phyloP scores from a whole-genome alignment of 495 filamentous ascomycete species.

The Cetradonia linearis region DNA sequence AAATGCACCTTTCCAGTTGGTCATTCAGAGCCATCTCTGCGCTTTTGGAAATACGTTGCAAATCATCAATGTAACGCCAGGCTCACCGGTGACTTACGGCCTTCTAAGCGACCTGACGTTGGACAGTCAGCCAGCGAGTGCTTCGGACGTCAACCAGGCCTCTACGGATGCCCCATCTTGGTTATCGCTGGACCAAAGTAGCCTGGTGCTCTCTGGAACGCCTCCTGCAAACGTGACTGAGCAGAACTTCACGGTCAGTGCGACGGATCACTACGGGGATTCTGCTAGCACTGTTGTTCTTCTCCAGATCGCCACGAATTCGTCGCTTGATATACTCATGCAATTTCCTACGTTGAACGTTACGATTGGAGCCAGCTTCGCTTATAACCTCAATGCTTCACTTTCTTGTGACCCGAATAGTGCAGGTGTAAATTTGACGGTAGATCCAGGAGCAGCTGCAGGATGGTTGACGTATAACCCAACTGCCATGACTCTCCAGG shows the following conservation, averaged over 20 bases:
- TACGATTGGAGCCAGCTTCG: conserved; percentile 54
- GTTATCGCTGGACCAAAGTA: conserved; percentile 56
- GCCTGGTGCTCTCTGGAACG: conserved; percentile 53
- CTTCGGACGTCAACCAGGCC: conserved; percentile 39
- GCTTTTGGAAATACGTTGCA: conserved; percentile 48
- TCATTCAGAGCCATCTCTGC: conserved; percentile 59
- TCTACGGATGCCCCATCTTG: conserved; percentile 52
- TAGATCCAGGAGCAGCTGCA: conserved; percentile 41
- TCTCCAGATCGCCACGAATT: conserved; percentile 41
- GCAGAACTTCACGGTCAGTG: conserved; percentile 54
- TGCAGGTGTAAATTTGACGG: conserved; percentile 37
- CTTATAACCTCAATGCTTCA: conserved; percentile 49
- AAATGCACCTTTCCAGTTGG: conserved; percentile 54
- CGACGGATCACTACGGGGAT: conserved; percentile 55
- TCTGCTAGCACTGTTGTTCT: conserved; percentile 51
- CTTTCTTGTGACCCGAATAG: conserved; percentile 32
- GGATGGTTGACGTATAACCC: conserved; percentile 62
- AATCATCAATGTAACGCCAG: conserved; percentile 49
- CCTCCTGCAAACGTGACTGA: conserved; percentile 46
- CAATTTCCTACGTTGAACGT: conserved; percentile 40
- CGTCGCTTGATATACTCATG: conserved; percentile 36
- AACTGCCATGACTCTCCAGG: conserved; percentile 45
- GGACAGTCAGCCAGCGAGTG: conserved; percentile 45
- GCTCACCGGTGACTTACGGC: conserved; percentile 43
- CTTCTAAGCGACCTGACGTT: conserved; percentile 48